These are phyloP conservation scores for Cercospora berteroae DNA, from an alignment of 2,329 filamentous ascomycete genomes.

Conservation along the genomic window DNA sequence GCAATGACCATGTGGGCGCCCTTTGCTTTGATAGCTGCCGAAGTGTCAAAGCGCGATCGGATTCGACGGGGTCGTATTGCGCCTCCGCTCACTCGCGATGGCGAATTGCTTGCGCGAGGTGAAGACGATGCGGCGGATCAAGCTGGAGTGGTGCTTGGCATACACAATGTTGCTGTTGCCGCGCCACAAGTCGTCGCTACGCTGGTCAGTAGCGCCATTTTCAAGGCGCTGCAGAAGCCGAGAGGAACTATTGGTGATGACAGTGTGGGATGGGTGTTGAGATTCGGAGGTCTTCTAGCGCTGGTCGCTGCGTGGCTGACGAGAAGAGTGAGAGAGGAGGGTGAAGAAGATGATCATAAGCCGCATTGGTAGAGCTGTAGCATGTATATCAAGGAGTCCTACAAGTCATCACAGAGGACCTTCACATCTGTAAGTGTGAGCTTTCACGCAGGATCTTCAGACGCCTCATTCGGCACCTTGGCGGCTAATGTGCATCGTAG, in stretches of 20 bases:
- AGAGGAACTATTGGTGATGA: constrained; percentile 79
- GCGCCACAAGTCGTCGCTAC: constrained; percentile 90
- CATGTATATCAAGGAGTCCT: no score
- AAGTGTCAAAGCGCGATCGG: constrained; percentile 80
- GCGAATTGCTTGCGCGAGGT: constrained; percentile 42
- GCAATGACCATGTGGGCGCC: constrained; percentile 85
- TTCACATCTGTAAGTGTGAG: no score
- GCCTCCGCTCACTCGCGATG: constrained; percentile 36
- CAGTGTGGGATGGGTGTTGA: constrained; percentile 81
- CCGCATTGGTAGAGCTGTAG: constrained; percentile 17
- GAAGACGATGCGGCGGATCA: constrained; percentile 66
- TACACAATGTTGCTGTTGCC: constrained; percentile 93
- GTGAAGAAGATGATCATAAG: constrained; percentile 14
- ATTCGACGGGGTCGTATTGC: constrained; percentile 54
- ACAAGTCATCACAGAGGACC: no score
- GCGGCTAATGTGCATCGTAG: no score
- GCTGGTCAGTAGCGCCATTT: constrained; percentile 77
- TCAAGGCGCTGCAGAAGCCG: constrained; percentile 82
- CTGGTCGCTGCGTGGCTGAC: constrained; percentile 61
- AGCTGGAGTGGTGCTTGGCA: constrained; percentile 85
- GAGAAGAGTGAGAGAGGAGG: constrained; percentile 22
- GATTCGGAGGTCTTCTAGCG: constrained; percentile 77
- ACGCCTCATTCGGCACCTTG: no score
- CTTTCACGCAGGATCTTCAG: no score
- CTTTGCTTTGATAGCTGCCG: constrained; percentile 89